Percentiles rank a stretch among this genome's conserved stretches.
Conservation (phyloP, 176 grass and related monocot species). For the Tillandsia leiboldiana region DNA sequence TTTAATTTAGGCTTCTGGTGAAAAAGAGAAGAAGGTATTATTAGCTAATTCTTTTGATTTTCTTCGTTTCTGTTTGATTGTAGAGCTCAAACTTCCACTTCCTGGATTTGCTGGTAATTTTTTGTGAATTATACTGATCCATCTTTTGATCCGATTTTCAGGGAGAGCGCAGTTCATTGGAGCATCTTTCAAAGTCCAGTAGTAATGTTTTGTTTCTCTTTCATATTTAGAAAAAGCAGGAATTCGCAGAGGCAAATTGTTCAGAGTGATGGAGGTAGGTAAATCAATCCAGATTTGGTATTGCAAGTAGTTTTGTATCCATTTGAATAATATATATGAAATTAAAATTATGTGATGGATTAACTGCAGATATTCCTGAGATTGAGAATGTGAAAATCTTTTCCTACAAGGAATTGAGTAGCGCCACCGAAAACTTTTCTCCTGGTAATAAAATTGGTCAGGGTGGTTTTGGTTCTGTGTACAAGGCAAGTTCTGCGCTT, state of each 20-base stretch:
- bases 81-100: neutral
- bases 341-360: too few relatives aligned
- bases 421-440: conserved; percentile 63
- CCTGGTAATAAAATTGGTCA: conserved; percentile 58
- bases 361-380: conserved; percentile 19
- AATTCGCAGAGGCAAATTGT: neutral
- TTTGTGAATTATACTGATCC: neutral
- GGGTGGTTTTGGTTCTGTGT: conserved; percentile 80
- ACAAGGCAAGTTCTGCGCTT: conserved; percentile 32
- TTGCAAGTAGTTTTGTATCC: too few relatives aligned
- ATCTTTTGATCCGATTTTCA: neutral
- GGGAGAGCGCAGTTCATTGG: neutral
- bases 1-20: too few relatives aligned
- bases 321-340: too few relatives aligned
- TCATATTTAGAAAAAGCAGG: neutral
- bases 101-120: neutral
- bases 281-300: neutral
- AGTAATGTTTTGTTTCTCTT: conserved; percentile 17
- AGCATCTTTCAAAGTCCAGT: neutral
- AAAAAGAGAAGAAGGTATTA: too few relatives aligned
- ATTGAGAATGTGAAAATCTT: conserved; percentile 55
- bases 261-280: conserved; percentile 12
- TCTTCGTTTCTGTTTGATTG: too few relatives aligned
- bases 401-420: conserved; percentile 55
- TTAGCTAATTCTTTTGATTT: too few relatives aligned